Conservation (phyloP, 2,329 filamentous ascomycete species). For the Aspergillus piperis region DNA sequence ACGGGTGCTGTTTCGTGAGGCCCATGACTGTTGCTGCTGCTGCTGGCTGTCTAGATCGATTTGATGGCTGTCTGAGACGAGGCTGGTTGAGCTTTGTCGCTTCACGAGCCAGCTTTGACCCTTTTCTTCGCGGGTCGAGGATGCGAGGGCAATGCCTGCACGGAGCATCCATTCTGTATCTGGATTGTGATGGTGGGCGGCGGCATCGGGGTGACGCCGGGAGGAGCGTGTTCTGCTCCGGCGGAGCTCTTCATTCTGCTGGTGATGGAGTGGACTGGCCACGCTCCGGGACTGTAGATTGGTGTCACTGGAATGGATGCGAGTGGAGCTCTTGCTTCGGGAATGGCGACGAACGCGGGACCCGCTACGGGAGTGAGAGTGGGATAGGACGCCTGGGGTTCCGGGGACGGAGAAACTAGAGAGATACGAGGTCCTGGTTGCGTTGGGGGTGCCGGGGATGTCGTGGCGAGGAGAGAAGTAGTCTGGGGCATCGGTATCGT, state of each 20-base stretch:
- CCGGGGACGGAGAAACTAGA: conserved; percentile 45
- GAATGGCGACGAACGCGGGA: conserved; percentile 38
- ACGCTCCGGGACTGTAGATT: conserved; percentile 33
- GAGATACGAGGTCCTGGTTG: conserved; percentile 39
- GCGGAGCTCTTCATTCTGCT: conserved; percentile 13
- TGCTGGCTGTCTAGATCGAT: conserved; percentile 29
- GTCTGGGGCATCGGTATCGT: conserved; percentile 29
- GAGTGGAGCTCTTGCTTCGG: conserved; percentile 39
- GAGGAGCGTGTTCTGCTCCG: conserved; percentile 1
- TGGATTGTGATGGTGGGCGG: conserved; percentile 11
- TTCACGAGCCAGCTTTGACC: conserved; percentile 64
- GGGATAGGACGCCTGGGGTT: conserved; percentile 46
- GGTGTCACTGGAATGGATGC: conserved; percentile 37
- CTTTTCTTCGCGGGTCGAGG: conserved; percentile 60
- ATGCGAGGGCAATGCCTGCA: conserved; percentile 58
- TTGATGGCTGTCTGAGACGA: conserved; percentile 45
- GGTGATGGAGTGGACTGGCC: conserved; percentile 29
- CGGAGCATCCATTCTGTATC: conserved; percentile 63
- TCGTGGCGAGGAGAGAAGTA: conserved; percentile 33
- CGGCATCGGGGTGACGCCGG: conserved; percentile 10
- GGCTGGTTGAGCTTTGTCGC: conserved; percentile 57
- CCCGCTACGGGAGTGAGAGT: conserved; percentile 44
- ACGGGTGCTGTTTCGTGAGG: conserved; percentile 22
- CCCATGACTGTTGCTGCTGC: conserved; percentile 19
- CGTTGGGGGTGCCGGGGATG: conserved; percentile 29